Evolutionary conservation across 441 rosid genomes (phyloP).

Genomic region (Euphorbia celastroides): DNA sequence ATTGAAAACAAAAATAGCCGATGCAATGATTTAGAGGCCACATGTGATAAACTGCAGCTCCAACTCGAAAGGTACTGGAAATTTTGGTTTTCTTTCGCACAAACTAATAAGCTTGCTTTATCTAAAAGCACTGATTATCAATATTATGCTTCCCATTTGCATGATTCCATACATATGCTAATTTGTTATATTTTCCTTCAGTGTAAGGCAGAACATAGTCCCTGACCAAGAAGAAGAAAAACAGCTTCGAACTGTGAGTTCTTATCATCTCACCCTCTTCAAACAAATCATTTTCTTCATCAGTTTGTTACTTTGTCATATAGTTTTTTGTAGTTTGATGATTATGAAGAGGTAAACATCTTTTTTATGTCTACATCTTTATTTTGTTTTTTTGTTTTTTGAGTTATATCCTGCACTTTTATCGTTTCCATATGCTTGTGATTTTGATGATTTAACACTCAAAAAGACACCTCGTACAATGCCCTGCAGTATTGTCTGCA

Average conservation of each 20-base stretch:
- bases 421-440: background rate
- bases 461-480: background rate
- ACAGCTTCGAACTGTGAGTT: slow-evolving; percentile 63
- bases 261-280: background rate
- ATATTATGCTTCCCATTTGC: background rate
- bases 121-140: background rate
- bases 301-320: background rate
- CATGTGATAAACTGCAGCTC: slow-evolving; percentile 40
- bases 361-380: too few relatives aligned
- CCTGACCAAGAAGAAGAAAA: slow-evolving; percentile 38
- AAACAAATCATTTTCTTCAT: background rate
- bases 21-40: slow-evolving; percentile 43
- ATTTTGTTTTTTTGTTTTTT: background rate
- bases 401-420: background rate
- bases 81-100: background rate
- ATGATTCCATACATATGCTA: slow-evolving; percentile 20
- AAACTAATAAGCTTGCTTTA: background rate
- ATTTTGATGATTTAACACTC: background rate
- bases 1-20: slow-evolving; percentile 37
- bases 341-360: background rate
- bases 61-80: slow-evolving; percentile 48
- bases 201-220: slow-evolving; percentile 36
- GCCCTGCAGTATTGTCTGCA: background rate
- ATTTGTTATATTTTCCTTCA: slow-evolving; percentile 25
- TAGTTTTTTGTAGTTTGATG: background rate